Evolutionary conservation across 352 stramenopile species (phyloP), one percentile per base, ranked within the genome.

Genomic region (Phytophthora aleatoria): DNA sequence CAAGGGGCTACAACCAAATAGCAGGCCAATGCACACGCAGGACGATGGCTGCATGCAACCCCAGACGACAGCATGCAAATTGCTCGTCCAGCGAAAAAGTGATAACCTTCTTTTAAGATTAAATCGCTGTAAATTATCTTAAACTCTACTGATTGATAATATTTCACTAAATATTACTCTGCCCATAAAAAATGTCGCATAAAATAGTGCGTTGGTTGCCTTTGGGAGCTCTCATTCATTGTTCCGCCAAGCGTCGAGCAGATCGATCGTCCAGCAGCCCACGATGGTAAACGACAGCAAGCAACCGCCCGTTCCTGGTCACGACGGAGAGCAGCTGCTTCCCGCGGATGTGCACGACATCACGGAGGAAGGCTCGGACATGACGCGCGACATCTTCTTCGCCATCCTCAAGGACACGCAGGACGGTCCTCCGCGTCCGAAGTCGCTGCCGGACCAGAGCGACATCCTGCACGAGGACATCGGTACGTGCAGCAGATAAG

Each of bases 341-440:
- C 73, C 71, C 20, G 66, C 65, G 2, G 74, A 83, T 50, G 65
- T 85, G 13, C 78, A 87, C 43, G 74, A 84, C 51, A 85, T 87
- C 27, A 44, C 61, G 1, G 78, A 83, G 50, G 79, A 88, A 63
- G 79, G 79, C 12, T 88, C 79, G 12, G 79, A 88, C 65, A 85
- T 88, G 76, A 87, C 78, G 62, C 76, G 78, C 56, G 78, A 87
- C 64, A 87, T 87, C 54, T 85, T 84, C 74, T 81, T 85, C 44
- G 76, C 78, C 61, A 82, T 87, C 59, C 65, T 87, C 57, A 79
- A 78, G 58, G 76, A 83, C 44, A 74, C 71, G 13, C 75, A 82
- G 42, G 69, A 84, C 42, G 74, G 76, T 3, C 57, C 63, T 28
- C 44, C 71, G n/a, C 69, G 65, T 49, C 59, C 71, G 30, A 77